Percentiles rank a stretch among this genome's conserved stretches.
These are phyloP conservation scores for Bruguiera parviflora DNA, from an alignment of 345 rosid species.

Conservation along the genomic window DNA sequence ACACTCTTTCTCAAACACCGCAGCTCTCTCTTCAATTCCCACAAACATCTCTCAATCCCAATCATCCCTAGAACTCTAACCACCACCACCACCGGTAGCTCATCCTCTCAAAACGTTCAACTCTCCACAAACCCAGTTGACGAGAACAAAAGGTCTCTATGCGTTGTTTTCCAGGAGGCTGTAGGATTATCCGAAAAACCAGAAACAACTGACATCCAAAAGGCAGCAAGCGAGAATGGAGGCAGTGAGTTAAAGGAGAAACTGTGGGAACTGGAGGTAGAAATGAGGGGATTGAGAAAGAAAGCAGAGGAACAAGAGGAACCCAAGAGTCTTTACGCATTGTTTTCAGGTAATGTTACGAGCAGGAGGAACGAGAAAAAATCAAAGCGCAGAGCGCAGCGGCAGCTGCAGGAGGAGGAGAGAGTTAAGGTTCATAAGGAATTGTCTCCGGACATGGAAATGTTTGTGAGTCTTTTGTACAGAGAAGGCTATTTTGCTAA, in stretches of 20 bases:
- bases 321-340: conserved; percentile 17
- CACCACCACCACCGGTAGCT: not conserved
- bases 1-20: too few relatives aligned
- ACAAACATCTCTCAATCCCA: too few relatives aligned
- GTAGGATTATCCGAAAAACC: conserved; percentile 44
- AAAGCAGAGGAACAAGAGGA: conserved; percentile 13
- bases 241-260: conserved; percentile 32
- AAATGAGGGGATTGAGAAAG: conserved; percentile 34
- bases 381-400: not conserved
- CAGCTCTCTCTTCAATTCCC: too few relatives aligned
- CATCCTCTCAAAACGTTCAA: not conserved
- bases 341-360: conserved; percentile 19
- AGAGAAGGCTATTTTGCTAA: conserved; percentile 54
- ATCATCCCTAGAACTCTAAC: too few relatives aligned
- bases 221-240: conserved; percentile 19
- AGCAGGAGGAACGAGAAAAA: conserved; percentile 5
- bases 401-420: not conserved
- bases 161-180: conserved; percentile 46
- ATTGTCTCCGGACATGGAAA: conserved; percentile 47
- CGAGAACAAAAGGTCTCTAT: conserved; percentile 35
- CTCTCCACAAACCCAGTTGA: not conserved
- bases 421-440: conserved; percentile 39
- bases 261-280: conserved; percentile 43
- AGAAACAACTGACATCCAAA: conserved; percentile 14
- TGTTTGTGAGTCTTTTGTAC: conserved; percentile 52